phyloP scores from a whole-genome alignment of 495 filamentous ascomycete genomes.

The Neurospora sp. region DNA sequence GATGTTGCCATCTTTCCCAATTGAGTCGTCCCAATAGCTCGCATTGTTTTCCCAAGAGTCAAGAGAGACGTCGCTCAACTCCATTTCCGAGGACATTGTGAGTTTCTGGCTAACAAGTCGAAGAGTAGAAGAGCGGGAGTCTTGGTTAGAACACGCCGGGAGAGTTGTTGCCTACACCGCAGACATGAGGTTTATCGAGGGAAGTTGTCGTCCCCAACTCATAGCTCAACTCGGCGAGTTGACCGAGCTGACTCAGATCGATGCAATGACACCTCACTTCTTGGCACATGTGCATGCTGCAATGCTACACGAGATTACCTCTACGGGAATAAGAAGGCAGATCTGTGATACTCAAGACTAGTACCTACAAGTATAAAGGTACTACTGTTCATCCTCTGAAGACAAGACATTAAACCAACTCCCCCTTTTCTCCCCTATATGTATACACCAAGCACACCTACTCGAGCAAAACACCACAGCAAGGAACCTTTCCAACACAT shows the following conservation, averaged over 20 bases:
- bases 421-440: not conserved
- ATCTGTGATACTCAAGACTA: not conserved
- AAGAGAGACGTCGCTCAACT: slow-evolving; percentile 5
- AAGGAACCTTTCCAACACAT: not conserved
- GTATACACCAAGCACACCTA: not conserved
- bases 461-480: too few species aligned
- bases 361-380: not conserved
- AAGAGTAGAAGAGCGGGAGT: not conserved
- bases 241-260: not conserved
- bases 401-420: not conserved
- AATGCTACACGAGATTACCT: not conserved
- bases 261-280: not conserved
- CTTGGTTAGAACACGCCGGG: not conserved
- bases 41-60: slow-evolving; percentile 27
- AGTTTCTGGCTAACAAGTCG: not conserved
- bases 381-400: not conserved
- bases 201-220: not conserved
- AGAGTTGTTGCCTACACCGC: not conserved
- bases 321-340: not conserved
- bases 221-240: not conserved
- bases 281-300: not conserved
- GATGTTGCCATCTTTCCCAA: slow-evolving; percentile 29
- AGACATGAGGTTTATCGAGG: not conserved
- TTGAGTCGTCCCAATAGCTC: slow-evolving; percentile 25
- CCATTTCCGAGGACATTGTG: not conserved